These are phyloP conservation scores for Mucor racemosus DNA, from an alignment of 371 early-diverging fungal species.

Conservation along the genomic window DNA sequence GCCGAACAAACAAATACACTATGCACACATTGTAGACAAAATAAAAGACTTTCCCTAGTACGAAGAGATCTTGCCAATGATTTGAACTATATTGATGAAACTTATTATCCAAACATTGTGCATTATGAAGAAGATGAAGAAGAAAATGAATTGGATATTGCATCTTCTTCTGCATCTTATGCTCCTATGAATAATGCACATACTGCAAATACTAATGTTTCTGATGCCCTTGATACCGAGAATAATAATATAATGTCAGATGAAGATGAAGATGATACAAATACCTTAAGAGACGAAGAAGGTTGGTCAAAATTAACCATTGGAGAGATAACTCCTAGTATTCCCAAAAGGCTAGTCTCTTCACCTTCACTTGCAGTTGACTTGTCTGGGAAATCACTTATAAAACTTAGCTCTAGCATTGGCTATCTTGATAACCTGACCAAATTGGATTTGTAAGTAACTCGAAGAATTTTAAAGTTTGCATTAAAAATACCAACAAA, in stretches of 20 bases:
- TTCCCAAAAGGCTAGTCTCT: slow-evolving; percentile 19
- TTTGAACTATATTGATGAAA: slow-evolving; percentile 48
- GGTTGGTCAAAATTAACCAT: slow-evolving; percentile 40
- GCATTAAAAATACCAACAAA: not conserved
- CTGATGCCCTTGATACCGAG: not conserved
- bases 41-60: slow-evolving; percentile 37
- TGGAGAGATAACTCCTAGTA: slow-evolving; percentile 30
- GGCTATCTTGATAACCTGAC: slow-evolving; percentile 43
- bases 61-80: slow-evolving; percentile 40
- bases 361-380: slow-evolving; percentile 34
- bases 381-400: slow-evolving; percentile 38
- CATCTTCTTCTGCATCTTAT: not conserved
- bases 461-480: too few relatives aligned
- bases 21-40: slow-evolving; percentile 33
- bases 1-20: slow-evolving; percentile 26
- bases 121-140: slow-evolving; percentile 28
- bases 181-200: not conserved
- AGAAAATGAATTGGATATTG: slow-evolving; percentile 1
- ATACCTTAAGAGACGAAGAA: slow-evolving; percentile 22
- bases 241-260: not conserved
- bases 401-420: slow-evolving; percentile 49
- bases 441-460: slow-evolving; percentile 45
- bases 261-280: slow-evolving; percentile 20
- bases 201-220: not conserved
- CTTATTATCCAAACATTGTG: slow-evolving; percentile 40